Base-by-base conservation (phyloP, 192 early-diverging fungal genomes). In the Coemansia sp. region DNA sequence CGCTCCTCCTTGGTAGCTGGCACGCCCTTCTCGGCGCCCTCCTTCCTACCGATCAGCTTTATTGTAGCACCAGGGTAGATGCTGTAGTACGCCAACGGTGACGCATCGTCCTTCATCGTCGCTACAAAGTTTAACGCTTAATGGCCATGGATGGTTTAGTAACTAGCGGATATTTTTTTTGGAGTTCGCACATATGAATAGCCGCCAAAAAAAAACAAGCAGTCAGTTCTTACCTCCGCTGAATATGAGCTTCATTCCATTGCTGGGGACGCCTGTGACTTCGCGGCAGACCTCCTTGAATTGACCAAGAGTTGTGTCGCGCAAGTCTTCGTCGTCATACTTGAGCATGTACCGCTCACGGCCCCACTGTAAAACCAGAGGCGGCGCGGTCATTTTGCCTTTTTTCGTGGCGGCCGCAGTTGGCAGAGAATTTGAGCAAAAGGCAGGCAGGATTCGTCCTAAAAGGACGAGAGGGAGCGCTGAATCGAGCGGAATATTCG, bases 221-320 rank as follows among this genome's bases (percentile, higher is more conserved):
- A 42, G 55, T 12, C 50, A 40, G 51, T 19, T 77, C 80, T 70
- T 87, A 92, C 92, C 92, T 66, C 91, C 93, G 46, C 88, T 87
- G 31, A 87, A 84, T 31, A 88, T 72, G 20, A 97, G 75, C 63
- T 89, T 92, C 81, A 95, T 89, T 27, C 85, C 86, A 55, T 88
- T 88, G 5, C 86, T 82, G 9, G 94, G 94, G 12, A 97, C 90
- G 27, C 90, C 88, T 0, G 93, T 92, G 24, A 87, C 75, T 44
- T 87, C 80, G 60, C 90, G 89, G 64, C 91, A 90, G 51, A 88
- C 86, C 45, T 91, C 87, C 51, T 93, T 87, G 65, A 97, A 75
- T 45, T 91, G 86, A 9, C 86, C 87, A 8, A 97, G 86, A 9
- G 88, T 91, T 20, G 89, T 85, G 62, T 77, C 74, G 15, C 65